Percentiles rank a stretch among this genome's conserved stretches.
Conservation (phyloP, 2,329 filamentous ascomycete species). For the Phialophora tarda region DNA sequence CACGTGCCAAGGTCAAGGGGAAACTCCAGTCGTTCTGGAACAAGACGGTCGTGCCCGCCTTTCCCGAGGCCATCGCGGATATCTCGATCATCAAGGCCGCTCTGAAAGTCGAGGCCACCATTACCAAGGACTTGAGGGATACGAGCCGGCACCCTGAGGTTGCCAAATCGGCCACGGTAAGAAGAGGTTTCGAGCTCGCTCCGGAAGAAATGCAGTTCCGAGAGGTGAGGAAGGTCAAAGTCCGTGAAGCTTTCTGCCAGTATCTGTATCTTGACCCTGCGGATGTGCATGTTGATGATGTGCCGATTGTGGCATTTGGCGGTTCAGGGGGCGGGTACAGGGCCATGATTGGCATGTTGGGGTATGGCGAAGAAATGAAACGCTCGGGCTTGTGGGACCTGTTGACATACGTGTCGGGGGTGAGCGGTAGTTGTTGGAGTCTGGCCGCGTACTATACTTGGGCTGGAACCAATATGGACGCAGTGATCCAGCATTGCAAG, state of each 20-base stretch:
- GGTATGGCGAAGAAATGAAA: slow-evolving; percentile 30
- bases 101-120: slow-evolving; percentile 25
- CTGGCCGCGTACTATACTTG: slow-evolving; percentile 34
- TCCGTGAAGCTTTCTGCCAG: slow-evolving; percentile 25
- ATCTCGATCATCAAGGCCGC: slow-evolving; percentile 28
- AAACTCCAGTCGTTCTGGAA: slow-evolving; percentile 33
- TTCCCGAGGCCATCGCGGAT: slow-evolving; percentile 30
- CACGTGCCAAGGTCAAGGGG: slow-evolving; percentile 20
- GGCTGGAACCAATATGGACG: slow-evolving; percentile 25
- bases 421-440: slow-evolving; percentile 29
- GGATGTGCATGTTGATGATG: slow-evolving; percentile 28
- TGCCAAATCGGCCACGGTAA: slow-evolving; percentile 16
- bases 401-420: slow-evolving; percentile 27
- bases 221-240: slow-evolving; percentile 17
- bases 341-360: slow-evolving; percentile 31
- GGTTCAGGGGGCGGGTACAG: slow-evolving; percentile 28
- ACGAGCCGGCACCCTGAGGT: slow-evolving; percentile 26
- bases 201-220: slow-evolving; percentile 21
- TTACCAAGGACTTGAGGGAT: slow-evolving; percentile 27
- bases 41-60: slow-evolving; percentile 30
- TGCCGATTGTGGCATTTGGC: slow-evolving; percentile 30
- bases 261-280: slow-evolving; percentile 23
- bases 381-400: slow-evolving; percentile 28
- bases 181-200: slow-evolving; percentile 22
- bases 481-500: slow-evolving; percentile 28